Percentiles rank a stretch among this genome's conserved stretches.
These are phyloP conservation scores for Citrus unshiu DNA, from an alignment of 345 rosid genomes.

Conservation along the genomic window DNA sequence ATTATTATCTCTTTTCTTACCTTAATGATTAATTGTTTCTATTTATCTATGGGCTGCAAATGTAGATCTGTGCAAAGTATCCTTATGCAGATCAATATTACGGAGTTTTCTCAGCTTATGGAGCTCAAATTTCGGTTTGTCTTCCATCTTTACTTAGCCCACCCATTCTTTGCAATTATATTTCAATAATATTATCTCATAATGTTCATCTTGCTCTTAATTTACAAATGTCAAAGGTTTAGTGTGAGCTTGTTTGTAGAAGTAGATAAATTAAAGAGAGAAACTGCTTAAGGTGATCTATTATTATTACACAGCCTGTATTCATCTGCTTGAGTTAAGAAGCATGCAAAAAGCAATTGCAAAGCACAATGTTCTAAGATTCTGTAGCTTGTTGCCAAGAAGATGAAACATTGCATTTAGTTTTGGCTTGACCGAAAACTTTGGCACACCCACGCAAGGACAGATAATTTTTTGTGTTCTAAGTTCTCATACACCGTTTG, in stretches of 20 bases:
- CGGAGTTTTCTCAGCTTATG: slow-evolving; percentile 72
- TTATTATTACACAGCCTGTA: too few relatives aligned
- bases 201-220: neutral
- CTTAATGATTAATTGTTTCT: slow-evolving; percentile 12
- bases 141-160: slow-evolving; percentile 8
- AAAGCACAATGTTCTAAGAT: neutral
- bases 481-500: neutral
- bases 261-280: neutral
- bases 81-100: slow-evolving; percentile 63
- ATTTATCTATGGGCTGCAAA: slow-evolving; percentile 12
- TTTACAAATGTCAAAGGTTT: neutral
- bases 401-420: neutral
- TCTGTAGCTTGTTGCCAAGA: neutral
- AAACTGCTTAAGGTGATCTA: neutral
- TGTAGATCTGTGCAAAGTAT: slow-evolving; percentile 59
- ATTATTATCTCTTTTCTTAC: neutral
- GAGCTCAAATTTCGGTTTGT: slow-evolving; percentile 56
- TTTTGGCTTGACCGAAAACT: neutral
- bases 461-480: neutral
- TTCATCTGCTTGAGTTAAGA: neutral
- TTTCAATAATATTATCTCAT: neutral
- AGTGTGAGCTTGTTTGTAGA: neutral
- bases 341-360: neutral
- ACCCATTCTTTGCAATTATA: neutral
- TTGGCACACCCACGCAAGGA: neutral